Percentiles rank a stretch among this genome's conserved stretches.
Conservation (phyloP, 345 rosid species). For the Bretschneidera sinensis region DNA sequence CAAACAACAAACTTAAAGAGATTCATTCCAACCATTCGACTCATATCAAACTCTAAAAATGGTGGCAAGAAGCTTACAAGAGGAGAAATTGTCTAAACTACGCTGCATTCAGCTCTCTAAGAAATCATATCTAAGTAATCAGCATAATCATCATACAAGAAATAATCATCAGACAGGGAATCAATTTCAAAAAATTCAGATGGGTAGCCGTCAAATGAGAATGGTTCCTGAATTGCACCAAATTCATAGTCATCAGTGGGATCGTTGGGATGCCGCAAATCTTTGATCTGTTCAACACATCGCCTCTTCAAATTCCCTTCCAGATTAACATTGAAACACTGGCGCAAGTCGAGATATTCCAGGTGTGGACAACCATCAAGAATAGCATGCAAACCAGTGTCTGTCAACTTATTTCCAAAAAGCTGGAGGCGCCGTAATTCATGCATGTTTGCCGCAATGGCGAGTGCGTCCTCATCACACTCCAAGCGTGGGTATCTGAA, state of each 20-base stretch:
- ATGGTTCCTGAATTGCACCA: slow-evolving; percentile 9
- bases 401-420: slow-evolving; percentile 48
- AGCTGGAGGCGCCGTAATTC: slow-evolving; percentile 46
- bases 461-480: slow-evolving; percentile 53
- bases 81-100: no score
- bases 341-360: slow-evolving; percentile 66
- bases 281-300: slow-evolving; percentile 42
- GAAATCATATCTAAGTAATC: no score
- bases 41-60: no score
- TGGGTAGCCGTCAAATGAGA: slow-evolving; percentile 26
- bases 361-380: slow-evolving; percentile 57
- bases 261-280: slow-evolving; percentile 45
- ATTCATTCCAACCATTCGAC: no score
- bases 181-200: slow-evolving; percentile 38
- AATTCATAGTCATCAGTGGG: slow-evolving; percentile 41
- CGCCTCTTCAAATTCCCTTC: slow-evolving; percentile 39
- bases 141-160: slow-evolving; percentile 25
- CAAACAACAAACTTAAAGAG: no score
- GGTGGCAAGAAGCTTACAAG: no score
- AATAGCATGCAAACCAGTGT: slow-evolving; percentile 51
- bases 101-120: no score
- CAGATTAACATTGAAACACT: slow-evolving; percentile 45
- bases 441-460: slow-evolving; percentile 61
- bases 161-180: slow-evolving; percentile 33
- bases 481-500: slow-evolving; percentile 13